Evolutionary conservation across 2,329 filamentous ascomycete genomes (phyloP).

Genomic region (Monosporascus cannonballus): DNA sequence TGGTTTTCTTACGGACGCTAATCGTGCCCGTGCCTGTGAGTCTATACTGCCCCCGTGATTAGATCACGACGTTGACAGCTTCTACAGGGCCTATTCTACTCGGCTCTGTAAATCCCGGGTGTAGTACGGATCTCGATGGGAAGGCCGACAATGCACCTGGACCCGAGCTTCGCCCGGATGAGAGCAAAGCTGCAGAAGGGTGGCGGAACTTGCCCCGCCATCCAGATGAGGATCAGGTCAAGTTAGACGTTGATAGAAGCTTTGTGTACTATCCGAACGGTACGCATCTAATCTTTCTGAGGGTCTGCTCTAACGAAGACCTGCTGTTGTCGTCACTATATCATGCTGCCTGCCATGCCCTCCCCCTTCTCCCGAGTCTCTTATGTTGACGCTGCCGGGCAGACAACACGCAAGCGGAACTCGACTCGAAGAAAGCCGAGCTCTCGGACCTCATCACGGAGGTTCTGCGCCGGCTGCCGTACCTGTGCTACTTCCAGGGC

Average conservation of each 20-base stretch:
- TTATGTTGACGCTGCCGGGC: not conserved
- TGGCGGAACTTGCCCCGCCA: conserved; percentile 69
- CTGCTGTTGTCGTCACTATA: conserved; percentile 1
- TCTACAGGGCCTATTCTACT: conserved; percentile 42
- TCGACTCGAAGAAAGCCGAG: conserved; percentile 65
- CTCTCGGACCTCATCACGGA: conserved; percentile 75
- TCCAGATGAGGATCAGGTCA: conserved; percentile 82
- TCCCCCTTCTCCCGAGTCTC: conserved; percentile 4
- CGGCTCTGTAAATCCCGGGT: conserved; percentile 17
- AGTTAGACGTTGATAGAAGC: conserved; percentile 88
- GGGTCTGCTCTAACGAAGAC: no score
- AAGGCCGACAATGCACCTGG: conserved; percentile 5
- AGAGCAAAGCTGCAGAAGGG: conserved; percentile 12
- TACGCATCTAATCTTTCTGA: conserved; percentile 33
- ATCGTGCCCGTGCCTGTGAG: conserved; percentile 75
- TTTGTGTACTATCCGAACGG: conserved; percentile 93
- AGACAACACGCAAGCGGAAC: conserved; percentile 65
- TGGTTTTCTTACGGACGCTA: conserved; percentile 60
- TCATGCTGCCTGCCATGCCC: conserved; percentile 16
- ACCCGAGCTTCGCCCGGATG: not conserved
- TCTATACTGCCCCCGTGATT: conserved; percentile 18
- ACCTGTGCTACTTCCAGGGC: conserved; percentile 93
- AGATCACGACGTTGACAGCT: conserved; percentile 7
- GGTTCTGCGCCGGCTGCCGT: conserved; percentile 73
- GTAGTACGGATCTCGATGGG: not conserved